Evolutionary conservation across 441 rosid species (phyloP).

Genomic region (Erodium moschatum): DNA sequence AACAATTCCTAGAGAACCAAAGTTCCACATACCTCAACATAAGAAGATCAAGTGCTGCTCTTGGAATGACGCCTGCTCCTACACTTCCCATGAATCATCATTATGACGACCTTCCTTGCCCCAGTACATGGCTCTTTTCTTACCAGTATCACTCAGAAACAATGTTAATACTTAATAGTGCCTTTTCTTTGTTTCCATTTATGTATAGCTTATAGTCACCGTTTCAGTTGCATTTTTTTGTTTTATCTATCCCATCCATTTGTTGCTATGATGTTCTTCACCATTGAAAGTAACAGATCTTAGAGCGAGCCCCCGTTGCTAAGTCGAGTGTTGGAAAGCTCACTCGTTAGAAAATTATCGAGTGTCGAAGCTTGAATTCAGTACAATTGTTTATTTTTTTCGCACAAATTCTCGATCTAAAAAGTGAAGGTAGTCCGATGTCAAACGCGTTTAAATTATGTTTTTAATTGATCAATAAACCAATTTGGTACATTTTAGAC

Average conservation of each 20-base stretch:
- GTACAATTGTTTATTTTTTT: no score
- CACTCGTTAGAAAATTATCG: no score
- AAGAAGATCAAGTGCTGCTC: conserved; percentile 84
- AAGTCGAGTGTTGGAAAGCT: no score
- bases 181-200: not conserved
- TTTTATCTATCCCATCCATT: no score
- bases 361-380: no score
- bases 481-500: no score
- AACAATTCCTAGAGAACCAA: conserved; percentile 71
- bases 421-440: no score
- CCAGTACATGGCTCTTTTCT: no score
- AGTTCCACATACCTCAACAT: conserved; percentile 67
- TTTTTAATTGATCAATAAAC: no score
- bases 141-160: not conserved
- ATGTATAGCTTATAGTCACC: not conserved
- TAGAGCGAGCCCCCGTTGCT: no score
- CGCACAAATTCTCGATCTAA: no score
- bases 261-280: not conserved
- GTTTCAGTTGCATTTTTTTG: not conserved
- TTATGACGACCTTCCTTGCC: not conserved
- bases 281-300: not conserved
- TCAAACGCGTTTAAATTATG: no score
- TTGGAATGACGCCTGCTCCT: not conserved
- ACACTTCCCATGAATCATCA: not conserved
- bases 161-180: not conserved